Evolutionary conservation across 164 flowering plant species (phyloP).

Genomic region (Liriodendron chinense): DNA sequence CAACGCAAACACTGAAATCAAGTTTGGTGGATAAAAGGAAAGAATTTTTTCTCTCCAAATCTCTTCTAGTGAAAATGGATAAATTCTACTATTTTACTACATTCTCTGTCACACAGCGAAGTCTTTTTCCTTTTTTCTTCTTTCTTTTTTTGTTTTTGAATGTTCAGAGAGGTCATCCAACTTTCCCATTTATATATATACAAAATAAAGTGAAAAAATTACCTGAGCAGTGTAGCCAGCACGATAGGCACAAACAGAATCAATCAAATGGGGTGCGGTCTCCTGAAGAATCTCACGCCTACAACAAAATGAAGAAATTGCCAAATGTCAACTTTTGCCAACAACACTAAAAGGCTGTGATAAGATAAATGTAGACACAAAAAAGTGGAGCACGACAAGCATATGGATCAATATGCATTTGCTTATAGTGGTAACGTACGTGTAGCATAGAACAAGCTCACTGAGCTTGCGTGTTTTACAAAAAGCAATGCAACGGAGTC

Average conservation of each 20-base stretch:
- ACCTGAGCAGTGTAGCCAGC: slow-evolving; percentile 89
- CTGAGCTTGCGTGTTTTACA: slow-evolving; percentile 93
- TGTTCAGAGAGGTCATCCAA: neutral
- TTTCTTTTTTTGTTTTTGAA: too few relatives aligned
- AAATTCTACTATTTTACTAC: neutral
- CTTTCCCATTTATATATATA: neutral
- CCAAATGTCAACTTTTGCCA: neutral
- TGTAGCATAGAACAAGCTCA: slow-evolving; percentile 81
- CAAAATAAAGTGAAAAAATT: slow-evolving; percentile 6
- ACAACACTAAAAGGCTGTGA: neutral
- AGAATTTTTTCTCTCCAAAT: neutral
- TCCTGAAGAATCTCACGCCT: slow-evolving; percentile 90
- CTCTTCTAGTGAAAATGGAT: neutral
- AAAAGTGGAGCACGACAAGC: neutral
- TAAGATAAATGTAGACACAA: neutral
- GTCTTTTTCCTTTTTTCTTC: too few relatives aligned
- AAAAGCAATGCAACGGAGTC: slow-evolving; percentile 90
- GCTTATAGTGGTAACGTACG: slow-evolving; percentile 48
- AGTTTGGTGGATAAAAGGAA: neutral
- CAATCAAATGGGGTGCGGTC: slow-evolving; percentile 64
- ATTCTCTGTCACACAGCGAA: neutral
- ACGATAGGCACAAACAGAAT: slow-evolving; percentile 74
- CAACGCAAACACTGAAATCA: neutral
- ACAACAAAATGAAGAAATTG: neutral
- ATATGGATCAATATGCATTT: neutral